Evolutionary conservation across 108 stramenopile species (phyloP).

Genomic region (Nannochloropsis gaditana): DNA sequence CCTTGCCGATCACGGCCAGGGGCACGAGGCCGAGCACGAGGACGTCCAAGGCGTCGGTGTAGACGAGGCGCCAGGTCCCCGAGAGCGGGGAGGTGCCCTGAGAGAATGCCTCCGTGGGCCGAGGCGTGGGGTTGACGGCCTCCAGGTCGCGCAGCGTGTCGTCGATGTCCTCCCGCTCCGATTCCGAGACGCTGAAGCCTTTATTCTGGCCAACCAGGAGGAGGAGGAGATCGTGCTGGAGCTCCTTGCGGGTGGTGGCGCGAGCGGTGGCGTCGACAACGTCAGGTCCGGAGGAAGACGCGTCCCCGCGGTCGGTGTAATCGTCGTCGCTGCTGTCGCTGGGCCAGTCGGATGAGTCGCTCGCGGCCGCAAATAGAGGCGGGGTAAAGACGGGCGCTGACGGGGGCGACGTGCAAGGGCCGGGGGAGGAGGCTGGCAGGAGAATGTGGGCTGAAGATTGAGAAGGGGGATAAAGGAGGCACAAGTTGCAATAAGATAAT

Average conservation of each 20-base stretch:
- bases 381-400: background rate
- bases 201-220: conserved; percentile 13
- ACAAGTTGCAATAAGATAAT: background rate
- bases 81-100: background rate
- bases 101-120: background rate
- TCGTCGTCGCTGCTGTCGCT: conserved; percentile 19
- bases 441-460: background rate
- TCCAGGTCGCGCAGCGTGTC: conserved; percentile 14
- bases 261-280: background rate
- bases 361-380: background rate
- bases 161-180: background rate
- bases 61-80: background rate
- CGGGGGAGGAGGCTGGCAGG: background rate
- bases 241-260: background rate
- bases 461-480: background rate
- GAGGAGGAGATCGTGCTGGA: conserved; percentile 7
- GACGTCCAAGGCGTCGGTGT: background rate
- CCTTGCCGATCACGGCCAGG: background rate
- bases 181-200: background rate
- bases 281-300: background rate
- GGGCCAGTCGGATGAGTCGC: background rate
- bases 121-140: background rate
- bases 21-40: background rate
- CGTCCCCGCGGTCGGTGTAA: background rate
- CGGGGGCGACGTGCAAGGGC: background rate